Conservation (phyloP, 495 filamentous ascomycete genomes). For the Aspergillus biplanus region DNA sequence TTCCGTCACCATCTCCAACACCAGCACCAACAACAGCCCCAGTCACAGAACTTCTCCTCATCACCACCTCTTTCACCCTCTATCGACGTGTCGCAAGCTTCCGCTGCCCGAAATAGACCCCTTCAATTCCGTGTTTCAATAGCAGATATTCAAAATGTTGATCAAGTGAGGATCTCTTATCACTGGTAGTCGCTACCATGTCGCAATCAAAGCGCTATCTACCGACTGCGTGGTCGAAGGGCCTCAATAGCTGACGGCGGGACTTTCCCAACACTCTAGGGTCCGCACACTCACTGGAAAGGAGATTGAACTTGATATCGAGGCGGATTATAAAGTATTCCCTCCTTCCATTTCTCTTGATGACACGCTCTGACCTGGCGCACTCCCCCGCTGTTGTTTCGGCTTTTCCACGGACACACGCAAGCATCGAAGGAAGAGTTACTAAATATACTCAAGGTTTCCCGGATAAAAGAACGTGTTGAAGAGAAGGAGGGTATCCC, state of each 20-base stretch:
- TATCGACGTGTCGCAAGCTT: constrained; percentile 2
- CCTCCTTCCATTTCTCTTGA: constrained; percentile 4
- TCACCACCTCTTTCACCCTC: constrained; percentile 19
- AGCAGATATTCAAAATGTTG: constrained; percentile 43
- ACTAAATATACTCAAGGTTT: constrained; percentile 59
- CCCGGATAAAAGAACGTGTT: constrained; percentile 95
- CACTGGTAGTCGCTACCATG: neutral
- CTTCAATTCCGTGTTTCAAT: neutral
- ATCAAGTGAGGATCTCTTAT: constrained; percentile 46
- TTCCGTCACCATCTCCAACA: constrained; percentile 24
- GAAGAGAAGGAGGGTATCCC: constrained; percentile 99
- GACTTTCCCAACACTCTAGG: constrained; percentile 49
- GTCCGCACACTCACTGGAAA: constrained; percentile 98
- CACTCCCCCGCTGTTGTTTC: too few relatives aligned
- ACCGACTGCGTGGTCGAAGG: neutral
- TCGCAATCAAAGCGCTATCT: neutral
- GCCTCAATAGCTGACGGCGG: constrained; percentile 14
- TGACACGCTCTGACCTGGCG: neutral
- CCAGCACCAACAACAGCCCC: constrained; percentile 14
- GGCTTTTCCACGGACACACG: neutral
- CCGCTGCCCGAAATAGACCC: neutral
- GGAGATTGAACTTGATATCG: constrained; percentile 97
- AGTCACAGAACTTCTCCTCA: constrained; percentile 23
- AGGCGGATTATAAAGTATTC: constrained; percentile 84
- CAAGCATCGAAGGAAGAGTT: neutral